Conservation (phyloP, 2,329 filamentous ascomycete species). For the Akanthomyces lecanii region DNA sequence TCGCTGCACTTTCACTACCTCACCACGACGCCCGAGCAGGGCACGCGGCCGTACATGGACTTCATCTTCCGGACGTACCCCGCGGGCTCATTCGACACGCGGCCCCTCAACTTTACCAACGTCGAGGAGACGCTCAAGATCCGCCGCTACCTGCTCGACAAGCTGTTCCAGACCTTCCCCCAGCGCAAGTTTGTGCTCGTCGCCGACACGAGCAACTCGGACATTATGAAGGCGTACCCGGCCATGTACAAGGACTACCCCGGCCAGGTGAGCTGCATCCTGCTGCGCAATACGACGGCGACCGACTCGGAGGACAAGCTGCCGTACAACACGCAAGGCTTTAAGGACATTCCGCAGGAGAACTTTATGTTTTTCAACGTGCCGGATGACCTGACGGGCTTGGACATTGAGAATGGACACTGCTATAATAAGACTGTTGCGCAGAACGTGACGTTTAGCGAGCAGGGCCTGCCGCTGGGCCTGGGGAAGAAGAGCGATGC, state of each 20-base stretch:
- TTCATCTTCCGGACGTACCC: constrained; percentile 78
- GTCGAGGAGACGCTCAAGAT: constrained; percentile 55
- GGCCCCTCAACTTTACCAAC: constrained; percentile 57
- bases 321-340: constrained; percentile 35
- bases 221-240: constrained; percentile 66
- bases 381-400: constrained; percentile 60
- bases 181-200: constrained; percentile 70
- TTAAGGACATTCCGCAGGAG: constrained; percentile 51
- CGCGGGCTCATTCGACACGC: constrained; percentile 70
- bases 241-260: constrained; percentile 62
- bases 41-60: constrained; percentile 73
- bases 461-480: constrained; percentile 55
- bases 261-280: constrained; percentile 70
- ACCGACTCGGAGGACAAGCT: constrained; percentile 65
- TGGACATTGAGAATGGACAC: constrained; percentile 60
- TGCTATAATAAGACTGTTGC: constrained; percentile 54
- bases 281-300: constrained; percentile 67
- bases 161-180: constrained; percentile 71
- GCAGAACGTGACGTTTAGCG: constrained; percentile 69
- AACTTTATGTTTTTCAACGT: constrained; percentile 78
- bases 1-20: constrained; percentile 76
- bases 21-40: constrained; percentile 75
- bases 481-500: constrained; percentile 27
- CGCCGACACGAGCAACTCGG: constrained; percentile 71
- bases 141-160: constrained; percentile 64